Evolutionary conservation across 352 stramenopile genomes (phyloP), one percentile per base, ranked within the genome.

Genomic region (Halophytophthora polymorphica): DNA sequence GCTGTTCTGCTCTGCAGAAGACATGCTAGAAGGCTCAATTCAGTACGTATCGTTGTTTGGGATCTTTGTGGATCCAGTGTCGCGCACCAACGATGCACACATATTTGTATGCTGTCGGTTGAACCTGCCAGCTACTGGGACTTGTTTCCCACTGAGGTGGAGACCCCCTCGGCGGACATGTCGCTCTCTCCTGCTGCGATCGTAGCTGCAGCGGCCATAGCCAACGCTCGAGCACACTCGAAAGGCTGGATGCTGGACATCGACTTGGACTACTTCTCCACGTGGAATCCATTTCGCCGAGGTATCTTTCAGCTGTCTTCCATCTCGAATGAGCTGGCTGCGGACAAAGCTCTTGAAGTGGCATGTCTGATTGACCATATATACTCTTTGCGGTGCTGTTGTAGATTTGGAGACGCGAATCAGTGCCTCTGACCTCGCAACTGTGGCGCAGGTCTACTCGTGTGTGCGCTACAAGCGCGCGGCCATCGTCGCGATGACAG

Each of bases 191-290:
- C 49, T 5, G 46, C 38, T 33, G 15, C 43, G 22, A 31, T 45
- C 23, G 47, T 63, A 48, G 40, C 54, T n/a, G 25, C 37, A 6
- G 45, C 63, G 11, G 68, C 61, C 14, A 48, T 66, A 0, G 38
- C 31, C 23, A 54, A 52, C 21, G 57, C 71, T 35, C 43, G 42
- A 31, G 28, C 51, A 8, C 53, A 56, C 6, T 64, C 58, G n/a
- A 75, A 70, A 41, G 56, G 54, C 13, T 94, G 69, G 43, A 41
- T 96, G 6, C 51, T 96, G 0, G 86, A 96, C 50, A 83, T 96
- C 23, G 89, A 93, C 57, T 54, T 96, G n/a, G 86, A 96, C 65
- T 96, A 92, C 56, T 96, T 95, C 56, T 93, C 83, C 15, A 93
- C 84, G 4, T 88, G 82, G 76, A 87, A 93, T 33, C 86, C 86